phyloP scores from a whole-genome alignment of 129 eudicot species.

The Flaveria ramosissima region DNA sequence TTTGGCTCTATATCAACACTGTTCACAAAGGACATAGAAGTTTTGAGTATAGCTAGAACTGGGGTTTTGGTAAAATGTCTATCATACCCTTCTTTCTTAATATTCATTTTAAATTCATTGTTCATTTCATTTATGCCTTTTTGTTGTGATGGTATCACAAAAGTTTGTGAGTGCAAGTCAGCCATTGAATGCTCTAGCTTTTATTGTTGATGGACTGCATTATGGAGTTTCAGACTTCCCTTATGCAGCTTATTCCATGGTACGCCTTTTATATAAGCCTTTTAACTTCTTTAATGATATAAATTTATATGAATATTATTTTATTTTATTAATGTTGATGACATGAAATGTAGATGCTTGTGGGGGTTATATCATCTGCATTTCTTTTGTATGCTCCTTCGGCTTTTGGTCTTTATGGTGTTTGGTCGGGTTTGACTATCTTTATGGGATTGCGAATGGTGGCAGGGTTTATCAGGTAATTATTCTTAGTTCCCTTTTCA shows the following conservation, averaged over 20 bases:
- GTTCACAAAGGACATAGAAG: slow-evolving; percentile 72
- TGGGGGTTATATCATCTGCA: slow-evolving; percentile 71
- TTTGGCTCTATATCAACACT: slow-evolving; percentile 67
- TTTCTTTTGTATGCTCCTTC: slow-evolving; percentile 70
- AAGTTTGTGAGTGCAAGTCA: slow-evolving; percentile 93
- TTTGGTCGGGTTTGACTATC: slow-evolving; percentile 87
- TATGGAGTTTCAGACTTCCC: slow-evolving; percentile 92
- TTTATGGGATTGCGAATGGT: slow-evolving; percentile 83
- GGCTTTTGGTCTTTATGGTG: slow-evolving; percentile 79
- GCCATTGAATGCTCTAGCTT: slow-evolving; percentile 89
- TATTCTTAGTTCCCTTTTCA: neutral
- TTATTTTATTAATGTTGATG: slow-evolving; percentile 1
- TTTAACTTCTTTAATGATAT: neutral
- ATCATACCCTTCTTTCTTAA: slow-evolving; percentile 16
- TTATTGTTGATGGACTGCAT: slow-evolving; percentile 89
- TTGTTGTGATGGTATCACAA: slow-evolving; percentile 16
- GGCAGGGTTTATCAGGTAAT: slow-evolving; percentile 82
- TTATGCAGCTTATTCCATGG: slow-evolving; percentile 92
- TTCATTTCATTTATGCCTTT: slow-evolving; percentile 6
- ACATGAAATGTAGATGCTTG: slow-evolving; percentile 60
- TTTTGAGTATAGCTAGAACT: slow-evolving; percentile 57
- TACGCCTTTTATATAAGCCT: slow-evolving; percentile 24
- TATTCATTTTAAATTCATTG: neutral
- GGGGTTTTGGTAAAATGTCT: slow-evolving; percentile 62
- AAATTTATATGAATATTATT: neutral